Conservation (phyloP, 352 stramenopile genomes). For the Pythium rhizo-oryzae region DNA sequence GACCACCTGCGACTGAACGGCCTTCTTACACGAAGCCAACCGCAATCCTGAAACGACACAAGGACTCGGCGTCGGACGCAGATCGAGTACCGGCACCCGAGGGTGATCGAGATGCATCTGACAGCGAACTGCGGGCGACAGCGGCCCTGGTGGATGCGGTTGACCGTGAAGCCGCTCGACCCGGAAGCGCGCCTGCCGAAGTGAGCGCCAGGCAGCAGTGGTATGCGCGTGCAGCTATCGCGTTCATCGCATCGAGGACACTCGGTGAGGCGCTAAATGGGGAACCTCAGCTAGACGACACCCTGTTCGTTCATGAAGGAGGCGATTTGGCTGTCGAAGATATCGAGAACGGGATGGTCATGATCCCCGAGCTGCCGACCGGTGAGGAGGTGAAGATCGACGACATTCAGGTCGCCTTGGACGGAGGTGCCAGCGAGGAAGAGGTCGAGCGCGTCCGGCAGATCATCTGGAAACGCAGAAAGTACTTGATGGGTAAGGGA, state of each 20-base stretch:
- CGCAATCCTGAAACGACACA: slow-evolving; percentile 1
- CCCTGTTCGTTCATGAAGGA: slow-evolving; percentile 23
- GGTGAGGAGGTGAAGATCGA: neutral
- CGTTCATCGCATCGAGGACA: slow-evolving; percentile 1
- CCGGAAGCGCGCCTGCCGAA: too few species aligned
- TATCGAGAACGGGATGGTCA: slow-evolving; percentile 13
- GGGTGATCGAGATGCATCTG: neutral
- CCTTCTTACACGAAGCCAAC: slow-evolving; percentile 1
- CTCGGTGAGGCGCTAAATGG: neutral
- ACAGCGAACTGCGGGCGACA: too few species aligned
- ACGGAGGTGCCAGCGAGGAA: neutral
- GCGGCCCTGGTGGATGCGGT: neutral
- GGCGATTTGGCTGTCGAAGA: slow-evolving; percentile 18
- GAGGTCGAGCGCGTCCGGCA: slow-evolving; percentile 19
- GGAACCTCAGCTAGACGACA: neutral
- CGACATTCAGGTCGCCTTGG: neutral
- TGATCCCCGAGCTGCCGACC: slow-evolving; percentile 28
- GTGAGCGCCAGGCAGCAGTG: too few species aligned
- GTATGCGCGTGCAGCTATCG: neutral
- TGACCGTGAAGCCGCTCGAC: neutral
- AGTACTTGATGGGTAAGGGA: slow-evolving; percentile 33
- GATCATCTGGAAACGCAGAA: slow-evolving; percentile 24
- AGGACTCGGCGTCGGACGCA: neutral
- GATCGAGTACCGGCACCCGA: too few species aligned
- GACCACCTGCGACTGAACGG: slow-evolving; percentile 5